A percentile compares a stretch with the other conserved stretches of the same genome.
Evolutionary conservation across 805 yeast genomes (phyloP).

Genomic region (Saccharomycopsis oosterbeekiorum): DNA sequence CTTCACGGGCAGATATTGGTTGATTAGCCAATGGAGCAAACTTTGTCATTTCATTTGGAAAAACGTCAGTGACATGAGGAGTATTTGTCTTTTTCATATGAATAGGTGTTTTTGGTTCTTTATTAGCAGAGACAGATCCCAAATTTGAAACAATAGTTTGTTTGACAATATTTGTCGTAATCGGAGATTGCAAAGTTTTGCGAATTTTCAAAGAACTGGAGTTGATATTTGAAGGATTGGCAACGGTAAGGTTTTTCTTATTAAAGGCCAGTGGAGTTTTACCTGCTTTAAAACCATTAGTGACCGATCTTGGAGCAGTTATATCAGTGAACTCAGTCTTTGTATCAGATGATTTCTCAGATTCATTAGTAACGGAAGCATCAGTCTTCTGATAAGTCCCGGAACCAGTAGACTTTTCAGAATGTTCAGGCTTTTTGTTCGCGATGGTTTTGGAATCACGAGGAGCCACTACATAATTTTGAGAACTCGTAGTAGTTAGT

Average conservation of each 20-base stretch:
- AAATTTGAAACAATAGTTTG: constrained; percentile 11
- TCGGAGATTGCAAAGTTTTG: constrained; percentile 16
- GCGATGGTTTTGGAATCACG: constrained; percentile 7
- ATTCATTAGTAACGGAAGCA: neutral
- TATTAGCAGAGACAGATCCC: neutral
- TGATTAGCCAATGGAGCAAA: constrained; percentile 42
- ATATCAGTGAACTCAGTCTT: neutral
- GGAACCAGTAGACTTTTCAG: neutral
- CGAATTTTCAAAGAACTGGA: neutral
- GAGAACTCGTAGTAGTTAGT: constrained; percentile 5
- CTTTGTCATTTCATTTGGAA: constrained; percentile 35
- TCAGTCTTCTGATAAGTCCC: neutral
- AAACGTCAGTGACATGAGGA: constrained; percentile 40
- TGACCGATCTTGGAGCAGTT: neutral
- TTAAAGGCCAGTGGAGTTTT: neutral
- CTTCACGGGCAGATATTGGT: constrained; percentile 41
- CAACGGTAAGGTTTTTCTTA: neutral
- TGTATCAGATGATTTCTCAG: neutral
- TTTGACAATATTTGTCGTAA: constrained; percentile 12
- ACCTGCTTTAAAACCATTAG: neutral
- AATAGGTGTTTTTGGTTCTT: constrained; percentile 18
- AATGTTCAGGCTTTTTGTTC: constrained; percentile 1
- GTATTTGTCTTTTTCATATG: constrained; percentile 16
- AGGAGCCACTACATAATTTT: constrained; percentile 15
- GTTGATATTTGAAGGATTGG: neutral